Evolutionary conservation across 2,329 filamentous ascomycete species (phyloP), one percentile per base, ranked within the genome.

Genomic region (Neofusicoccum umdonicola): DNA sequence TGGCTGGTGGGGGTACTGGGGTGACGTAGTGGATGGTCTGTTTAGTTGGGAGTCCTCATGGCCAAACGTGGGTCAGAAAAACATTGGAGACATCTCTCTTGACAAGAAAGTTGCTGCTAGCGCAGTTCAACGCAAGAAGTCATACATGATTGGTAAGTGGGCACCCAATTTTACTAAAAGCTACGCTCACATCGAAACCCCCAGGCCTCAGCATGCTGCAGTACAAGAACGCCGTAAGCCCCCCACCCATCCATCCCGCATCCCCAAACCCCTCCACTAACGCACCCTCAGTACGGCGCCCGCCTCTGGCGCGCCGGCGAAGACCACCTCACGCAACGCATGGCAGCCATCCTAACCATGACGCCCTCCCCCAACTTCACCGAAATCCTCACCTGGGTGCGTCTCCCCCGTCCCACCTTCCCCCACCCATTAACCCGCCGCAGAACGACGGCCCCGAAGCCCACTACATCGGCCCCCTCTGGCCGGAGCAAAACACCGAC

Each of bases 21-120:
- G 69, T 17, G 68, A 66, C 61, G 68, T 71, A 2, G 58, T 78
- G 17, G 75, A 78, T 63, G 76, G 76, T 7, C 68, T 77, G 3
- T 77, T 78, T 63, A 76, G 70, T 67, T 79, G 77, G 77, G 76
- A 78, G 68, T 70, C 74, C 1, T 68, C 73, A 17, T 78, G 77
- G 77, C 75, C 76, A 11, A 19, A 31, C n/a, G 12, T n/a, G 12
- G 35, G 35, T 13, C 39, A 44, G 15, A n/a, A 1, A 31, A 27
- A 1, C 19, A 63, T 9, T 68, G 2, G 7, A 13, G 68, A 17
- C 41, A 37, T 39, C 54, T 71, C 74, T 13, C 70, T 69, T 37
- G 71, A 69, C 19, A 19, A 12, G 65, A 69, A 31, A 62, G 62
- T 37, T 70, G 74, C 27, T 63, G 71, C 19, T 19, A 2, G 19